phyloP scores from a whole-genome alignment of 139 green algal genomes.

The Ulvella scutata region DNA sequence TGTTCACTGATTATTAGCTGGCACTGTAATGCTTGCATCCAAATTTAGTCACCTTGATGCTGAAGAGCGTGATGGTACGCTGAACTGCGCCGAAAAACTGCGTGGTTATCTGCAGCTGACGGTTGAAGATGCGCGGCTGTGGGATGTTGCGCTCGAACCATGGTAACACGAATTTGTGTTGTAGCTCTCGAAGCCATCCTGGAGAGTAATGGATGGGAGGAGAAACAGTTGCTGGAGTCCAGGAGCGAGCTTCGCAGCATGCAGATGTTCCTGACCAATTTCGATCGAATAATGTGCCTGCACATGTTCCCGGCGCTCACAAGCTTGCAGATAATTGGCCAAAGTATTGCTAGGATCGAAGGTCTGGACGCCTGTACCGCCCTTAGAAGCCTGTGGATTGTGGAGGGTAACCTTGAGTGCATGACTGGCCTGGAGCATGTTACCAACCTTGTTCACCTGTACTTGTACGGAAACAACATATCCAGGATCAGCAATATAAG shows the following conservation, averaged over 20 bases:
- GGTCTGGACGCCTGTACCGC: slow-evolving; percentile 24
- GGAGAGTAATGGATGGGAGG: slow-evolving; percentile 28
- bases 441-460: slow-evolving; percentile 25
- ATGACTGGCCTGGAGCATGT: slow-evolving; percentile 25
- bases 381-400: slow-evolving; percentile 47
- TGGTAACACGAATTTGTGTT: too few species aligned
- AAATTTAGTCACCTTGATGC: slow-evolving; percentile 6
- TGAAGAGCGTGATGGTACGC: background rate
- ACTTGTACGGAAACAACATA: slow-evolving; percentile 52
- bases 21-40: too few species aligned
- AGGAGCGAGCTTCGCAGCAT: slow-evolving; percentile 23
- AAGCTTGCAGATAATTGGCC: slow-evolving; percentile 9
- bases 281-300: slow-evolving; percentile 20
- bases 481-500: slow-evolving; percentile 25
- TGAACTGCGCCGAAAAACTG: too few species aligned
- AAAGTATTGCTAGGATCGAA: slow-evolving; percentile 32
- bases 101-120: too few species aligned
- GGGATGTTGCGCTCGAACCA: too few species aligned
- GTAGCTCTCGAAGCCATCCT: slow-evolving; percentile 13
- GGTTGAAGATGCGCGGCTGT: too few species aligned
- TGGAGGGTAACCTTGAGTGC: slow-evolving; percentile 34
- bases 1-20: too few species aligned
- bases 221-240: slow-evolving; percentile 3
- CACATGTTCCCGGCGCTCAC: slow-evolving; percentile 22
- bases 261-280: slow-evolving; percentile 56